Evolutionary conservation across 176 grass and related monocot species (phyloP).

Genomic region (Oryza glumipatula): DNA sequence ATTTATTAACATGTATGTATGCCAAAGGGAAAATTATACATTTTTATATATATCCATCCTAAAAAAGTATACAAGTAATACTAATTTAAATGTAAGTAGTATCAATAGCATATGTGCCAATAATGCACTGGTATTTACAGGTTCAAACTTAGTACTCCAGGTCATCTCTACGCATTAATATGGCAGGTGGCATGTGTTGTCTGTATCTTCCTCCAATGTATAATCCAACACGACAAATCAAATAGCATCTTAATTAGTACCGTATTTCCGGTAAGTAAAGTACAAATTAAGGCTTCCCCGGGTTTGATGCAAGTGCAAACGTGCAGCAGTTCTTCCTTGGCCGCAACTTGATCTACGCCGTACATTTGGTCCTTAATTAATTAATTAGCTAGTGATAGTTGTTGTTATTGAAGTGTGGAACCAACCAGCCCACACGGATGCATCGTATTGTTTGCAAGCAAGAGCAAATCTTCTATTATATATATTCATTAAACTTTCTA

Average conservation of each 20-base stretch:
- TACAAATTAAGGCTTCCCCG: background rate
- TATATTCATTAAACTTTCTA: no score
- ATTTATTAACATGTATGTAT: background rate
- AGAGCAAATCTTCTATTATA: background rate
- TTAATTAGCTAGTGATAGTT: background rate
- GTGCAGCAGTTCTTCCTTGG: background rate
- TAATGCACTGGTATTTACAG: background rate
- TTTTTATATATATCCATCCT: background rate
- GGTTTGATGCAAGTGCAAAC: background rate
- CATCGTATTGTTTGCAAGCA: background rate
- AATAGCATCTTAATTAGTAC: background rate
- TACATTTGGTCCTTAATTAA: background rate
- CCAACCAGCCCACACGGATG: no score
- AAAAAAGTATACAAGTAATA: background rate
- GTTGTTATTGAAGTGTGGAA: background rate
- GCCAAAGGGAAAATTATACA: background rate
- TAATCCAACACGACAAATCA: background rate
- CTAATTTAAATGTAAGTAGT: background rate
- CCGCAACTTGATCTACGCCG: background rate
- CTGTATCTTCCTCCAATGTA: background rate
- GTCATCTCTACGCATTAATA: background rate
- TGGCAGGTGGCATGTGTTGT: background rate
- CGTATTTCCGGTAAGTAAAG: background rate
- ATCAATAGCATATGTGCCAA: no score
- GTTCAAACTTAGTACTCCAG: background rate